These are phyloP conservation scores for Jamesozyma jinghongensis DNA, from an alignment of 805 yeast genomes.

Conservation along the genomic window DNA sequence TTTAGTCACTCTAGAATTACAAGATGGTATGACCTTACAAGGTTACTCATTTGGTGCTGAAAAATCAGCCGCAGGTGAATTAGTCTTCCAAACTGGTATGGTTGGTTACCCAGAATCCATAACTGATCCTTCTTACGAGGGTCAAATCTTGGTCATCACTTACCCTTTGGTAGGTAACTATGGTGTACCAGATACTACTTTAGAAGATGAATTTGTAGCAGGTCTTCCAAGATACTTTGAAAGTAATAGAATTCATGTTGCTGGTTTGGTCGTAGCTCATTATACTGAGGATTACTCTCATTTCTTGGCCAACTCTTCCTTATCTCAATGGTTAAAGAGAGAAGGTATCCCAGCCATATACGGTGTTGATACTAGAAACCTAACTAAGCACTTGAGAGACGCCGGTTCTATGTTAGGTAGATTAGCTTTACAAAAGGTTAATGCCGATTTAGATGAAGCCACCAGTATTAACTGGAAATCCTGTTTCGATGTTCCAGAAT, in stretches of 20 bases:
- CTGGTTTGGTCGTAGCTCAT: conserved; percentile 94
- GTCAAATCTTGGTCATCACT: conserved; percentile 93
- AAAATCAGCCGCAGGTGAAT: conserved; percentile 84
- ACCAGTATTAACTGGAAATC: conserved; percentile 45
- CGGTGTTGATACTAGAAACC: conserved; percentile 94
- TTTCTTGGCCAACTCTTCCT: conserved; percentile 81
- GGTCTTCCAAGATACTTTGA: conserved; percentile 87
- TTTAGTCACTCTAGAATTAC: conserved; percentile 78
- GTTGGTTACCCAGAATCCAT: conserved; percentile 98
- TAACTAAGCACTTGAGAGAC: conserved; percentile 88
- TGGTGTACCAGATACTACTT: conserved; percentile 91
- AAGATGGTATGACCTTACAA: conserved; percentile 76
- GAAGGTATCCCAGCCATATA: conserved; percentile 92
- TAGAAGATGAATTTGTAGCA: conserved; percentile 63
- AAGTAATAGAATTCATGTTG: conserved; percentile 84
- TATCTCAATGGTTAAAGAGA: conserved; percentile 87
- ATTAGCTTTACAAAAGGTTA: conserved; percentile 50
- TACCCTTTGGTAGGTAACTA: conserved; percentile 96
- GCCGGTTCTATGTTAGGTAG: conserved; percentile 92
- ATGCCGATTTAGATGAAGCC: conserved; percentile 26
- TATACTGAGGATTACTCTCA: conserved; percentile 96
- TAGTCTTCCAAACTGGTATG: conserved; percentile 99
- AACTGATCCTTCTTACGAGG: conserved; percentile 97
- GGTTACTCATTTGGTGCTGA: conserved; percentile 98
- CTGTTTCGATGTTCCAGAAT: conserved; percentile 67